Percentiles rank a stretch among this genome's conserved stretches.
Conservation (phyloP, 768 basidiomycete species). For the Myochromella boudieri region DNA sequence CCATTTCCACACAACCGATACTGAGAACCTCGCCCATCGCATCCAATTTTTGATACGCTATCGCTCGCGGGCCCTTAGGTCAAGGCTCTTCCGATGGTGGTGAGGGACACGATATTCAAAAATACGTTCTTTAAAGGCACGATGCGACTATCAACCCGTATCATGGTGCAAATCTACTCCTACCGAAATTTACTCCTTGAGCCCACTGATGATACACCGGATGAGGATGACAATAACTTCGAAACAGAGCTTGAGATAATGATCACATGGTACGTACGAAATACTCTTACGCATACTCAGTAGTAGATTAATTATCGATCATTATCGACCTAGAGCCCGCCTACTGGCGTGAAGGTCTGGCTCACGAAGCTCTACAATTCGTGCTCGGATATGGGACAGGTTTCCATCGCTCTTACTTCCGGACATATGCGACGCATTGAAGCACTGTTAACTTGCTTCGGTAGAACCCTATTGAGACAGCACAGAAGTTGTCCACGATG, state of each 20-base stretch:
- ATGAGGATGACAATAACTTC: conserved; percentile 39
- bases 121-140: conserved; percentile 81
- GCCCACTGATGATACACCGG: conserved; percentile 23
- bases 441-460: no score
- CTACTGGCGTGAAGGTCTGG: conserved; percentile 68
- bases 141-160: conserved; percentile 17
- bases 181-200: no score
- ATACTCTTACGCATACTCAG: neutral
- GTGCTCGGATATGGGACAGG: conserved; percentile 70
- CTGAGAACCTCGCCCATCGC: no score
- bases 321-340: no score
- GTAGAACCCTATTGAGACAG: no score
- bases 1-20: no score
- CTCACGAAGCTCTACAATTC: conserved; percentile 59
- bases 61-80: conserved; percentile 35
- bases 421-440: no score
- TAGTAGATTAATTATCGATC: neutral
- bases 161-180: no score
- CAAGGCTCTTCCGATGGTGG: conserved; percentile 65
- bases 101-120: no score
- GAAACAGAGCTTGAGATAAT: conserved; percentile 90
- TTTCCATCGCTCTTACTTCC: conserved; percentile 29
- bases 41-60: conserved; percentile 12
- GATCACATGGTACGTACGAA: conserved; percentile 72
- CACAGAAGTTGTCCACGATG: no score